Conservation (phyloP, 148 eudicot genomes). For the Arctostaphylos glauca region DNA sequence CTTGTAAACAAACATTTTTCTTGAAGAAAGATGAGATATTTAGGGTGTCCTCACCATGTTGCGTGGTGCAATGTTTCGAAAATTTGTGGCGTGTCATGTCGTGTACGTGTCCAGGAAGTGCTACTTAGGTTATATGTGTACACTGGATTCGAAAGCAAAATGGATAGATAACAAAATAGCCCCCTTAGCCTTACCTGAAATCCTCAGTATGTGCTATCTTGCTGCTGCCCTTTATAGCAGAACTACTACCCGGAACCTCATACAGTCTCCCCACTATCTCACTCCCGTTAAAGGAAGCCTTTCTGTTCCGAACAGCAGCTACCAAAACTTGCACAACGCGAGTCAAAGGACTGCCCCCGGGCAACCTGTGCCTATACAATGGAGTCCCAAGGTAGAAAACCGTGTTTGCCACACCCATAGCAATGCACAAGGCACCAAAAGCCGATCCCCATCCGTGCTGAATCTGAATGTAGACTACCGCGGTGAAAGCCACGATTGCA, state of each 20-base stretch:
- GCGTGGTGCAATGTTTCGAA: not conserved
- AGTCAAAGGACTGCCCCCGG: slow-evolving; percentile 89
- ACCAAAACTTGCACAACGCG: slow-evolving; percentile 78
- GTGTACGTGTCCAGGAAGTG: not conserved
- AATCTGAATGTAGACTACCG: slow-evolving; percentile 74
- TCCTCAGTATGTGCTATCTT: slow-evolving; percentile 72
- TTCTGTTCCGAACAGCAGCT: slow-evolving; percentile 73
- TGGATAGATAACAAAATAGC: no score
- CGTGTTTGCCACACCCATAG: slow-evolving; percentile 71
- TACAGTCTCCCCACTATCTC: slow-evolving; percentile 58
- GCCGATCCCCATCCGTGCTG: slow-evolving; percentile 74
- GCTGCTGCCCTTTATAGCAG: slow-evolving; percentile 70
- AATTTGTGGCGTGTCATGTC: not conserved
- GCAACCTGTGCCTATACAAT: slow-evolving; percentile 68
- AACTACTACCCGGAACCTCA: slow-evolving; percentile 79
- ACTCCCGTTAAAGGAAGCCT: slow-evolving; percentile 50
- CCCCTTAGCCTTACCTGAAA: slow-evolving; percentile 47
- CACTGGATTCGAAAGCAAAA: no score
- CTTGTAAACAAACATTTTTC: no score
- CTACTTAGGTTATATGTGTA: no score
- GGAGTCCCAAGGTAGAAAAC: slow-evolving; percentile 81
- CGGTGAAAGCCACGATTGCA: slow-evolving; percentile 76
- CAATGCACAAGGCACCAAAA: slow-evolving; percentile 66
- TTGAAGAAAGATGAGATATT: no score
- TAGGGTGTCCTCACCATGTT: not conserved